Conservation (phyloP, 345 rosid genomes). For the Euphorbia pulcherrima region DNA sequence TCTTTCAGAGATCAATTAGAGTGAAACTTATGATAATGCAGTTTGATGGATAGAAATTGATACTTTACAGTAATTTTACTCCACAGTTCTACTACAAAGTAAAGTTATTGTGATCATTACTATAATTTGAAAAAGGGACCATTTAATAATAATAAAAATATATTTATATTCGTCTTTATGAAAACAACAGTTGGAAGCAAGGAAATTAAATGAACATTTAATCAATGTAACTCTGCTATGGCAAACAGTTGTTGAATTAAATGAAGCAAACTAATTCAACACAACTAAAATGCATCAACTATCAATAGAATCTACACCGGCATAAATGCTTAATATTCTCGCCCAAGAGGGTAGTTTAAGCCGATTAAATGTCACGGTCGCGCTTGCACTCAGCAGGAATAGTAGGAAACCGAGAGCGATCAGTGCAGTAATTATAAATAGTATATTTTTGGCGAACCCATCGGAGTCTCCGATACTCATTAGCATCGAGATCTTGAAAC, state of each 20-base stretch:
- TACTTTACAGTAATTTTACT: too few species aligned
- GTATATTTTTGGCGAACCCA: conserved; percentile 20
- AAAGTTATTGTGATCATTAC: too few species aligned
- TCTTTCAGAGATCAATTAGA: too few species aligned
- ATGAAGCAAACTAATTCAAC: background rate
- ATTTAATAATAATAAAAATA: too few species aligned
- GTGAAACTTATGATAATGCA: too few species aligned
- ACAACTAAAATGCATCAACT: background rate
- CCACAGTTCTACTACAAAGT: too few species aligned
- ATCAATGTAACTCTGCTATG: background rate
- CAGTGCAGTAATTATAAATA: conserved; percentile 20
- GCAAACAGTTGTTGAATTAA: background rate
- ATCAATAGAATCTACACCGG: background rate
- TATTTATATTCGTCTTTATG: background rate
- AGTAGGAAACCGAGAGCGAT: conserved; percentile 6
- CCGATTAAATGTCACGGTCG: conserved; percentile 14
- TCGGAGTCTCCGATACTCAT: conserved; percentile 4
- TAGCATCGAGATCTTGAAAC: conserved; percentile 19
- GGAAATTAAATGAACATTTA: background rate
- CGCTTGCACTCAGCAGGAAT: conserved; percentile 16
- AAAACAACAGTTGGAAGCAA: background rate
- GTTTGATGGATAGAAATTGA: too few species aligned
- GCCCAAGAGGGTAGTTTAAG: background rate
- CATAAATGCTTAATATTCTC: background rate
- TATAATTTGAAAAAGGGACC: too few species aligned